A percentile compares a stretch with the other conserved stretches of the same genome.
Evolutionary conservation across 139 green algal species (phyloP).

Genomic region (Closterium sp.): DNA sequence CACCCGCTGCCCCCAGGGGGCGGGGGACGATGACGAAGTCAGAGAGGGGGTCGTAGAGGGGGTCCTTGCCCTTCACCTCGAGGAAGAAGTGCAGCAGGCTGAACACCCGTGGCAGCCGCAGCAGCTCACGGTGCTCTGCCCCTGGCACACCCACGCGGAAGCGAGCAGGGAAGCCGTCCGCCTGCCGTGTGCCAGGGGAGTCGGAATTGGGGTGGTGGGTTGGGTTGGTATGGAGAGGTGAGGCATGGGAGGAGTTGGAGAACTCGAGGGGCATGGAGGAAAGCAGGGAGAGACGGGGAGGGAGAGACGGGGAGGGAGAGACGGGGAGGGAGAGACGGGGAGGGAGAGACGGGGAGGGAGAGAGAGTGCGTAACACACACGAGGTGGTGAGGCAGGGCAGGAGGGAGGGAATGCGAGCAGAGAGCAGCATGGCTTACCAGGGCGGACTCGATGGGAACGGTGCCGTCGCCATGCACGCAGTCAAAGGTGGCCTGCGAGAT

Average conservation of each 20-base stretch:
- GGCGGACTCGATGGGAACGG: constrained; percentile 28
- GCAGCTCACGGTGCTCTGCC: constrained; percentile 23
- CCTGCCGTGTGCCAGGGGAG: constrained; percentile 1
- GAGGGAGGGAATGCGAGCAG: background rate
- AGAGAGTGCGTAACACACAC: background rate
- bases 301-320: too few relatives aligned
- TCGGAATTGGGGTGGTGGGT: too few relatives aligned
- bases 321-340: too few relatives aligned
- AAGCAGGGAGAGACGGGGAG: background rate
- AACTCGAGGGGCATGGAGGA: background rate
- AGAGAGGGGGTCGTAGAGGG: constrained; percentile 32
- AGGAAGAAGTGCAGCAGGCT: constrained; percentile 39
- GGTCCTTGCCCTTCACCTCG: background rate
- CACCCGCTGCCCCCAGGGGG: too few relatives aligned
- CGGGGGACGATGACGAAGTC: constrained; percentile 24
- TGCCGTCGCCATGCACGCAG: constrained; percentile 40
- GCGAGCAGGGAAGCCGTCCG: constrained; percentile 10
- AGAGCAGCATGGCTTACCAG: background rate
- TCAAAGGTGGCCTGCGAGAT: constrained; percentile 24
- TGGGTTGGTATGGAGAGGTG: background rate
- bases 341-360: background rate
- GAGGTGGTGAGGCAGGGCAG: background rate
- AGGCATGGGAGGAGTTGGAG: too few relatives aligned
- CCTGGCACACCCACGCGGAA: constrained; percentile 23
- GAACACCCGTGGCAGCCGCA: constrained; percentile 15